These are phyloP conservation scores for Hypoxylon sp. DNA, from an alignment of 2,329 filamentous ascomycete genomes.

Conservation along the genomic window DNA sequence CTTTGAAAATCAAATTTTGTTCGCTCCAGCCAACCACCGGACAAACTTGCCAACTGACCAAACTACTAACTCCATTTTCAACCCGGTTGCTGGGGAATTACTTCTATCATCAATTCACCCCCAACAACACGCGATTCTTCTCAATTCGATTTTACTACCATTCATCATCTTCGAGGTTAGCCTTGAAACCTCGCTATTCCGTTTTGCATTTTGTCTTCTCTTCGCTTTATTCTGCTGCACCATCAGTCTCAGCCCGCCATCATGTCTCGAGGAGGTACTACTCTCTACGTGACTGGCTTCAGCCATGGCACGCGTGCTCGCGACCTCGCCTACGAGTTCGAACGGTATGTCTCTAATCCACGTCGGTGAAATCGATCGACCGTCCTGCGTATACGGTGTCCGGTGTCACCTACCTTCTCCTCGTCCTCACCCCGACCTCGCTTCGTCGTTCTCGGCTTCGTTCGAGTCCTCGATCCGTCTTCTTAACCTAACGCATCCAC, in stretches of 20 bases:
- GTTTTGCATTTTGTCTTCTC: constrained; percentile 11
- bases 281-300: constrained; percentile 98
- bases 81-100: constrained; percentile 21
- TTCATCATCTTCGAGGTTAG: constrained; percentile 31
- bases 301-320: constrained; percentile 98
- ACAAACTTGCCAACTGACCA: constrained; percentile 18
- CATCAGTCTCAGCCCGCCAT: constrained; percentile 39
- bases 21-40: constrained; percentile 29
- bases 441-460: constrained; percentile 48
- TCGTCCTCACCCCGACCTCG: constrained; percentile 46
- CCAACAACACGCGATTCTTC: constrained; percentile 23
- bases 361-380: constrained; percentile 58
- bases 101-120: constrained; percentile 25
- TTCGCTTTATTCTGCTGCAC: constrained; percentile 6
- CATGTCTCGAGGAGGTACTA: constrained; percentile 94
- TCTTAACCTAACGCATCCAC: constrained; percentile 44
- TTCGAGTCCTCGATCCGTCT: constrained; percentile 53
- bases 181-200: not conserved
- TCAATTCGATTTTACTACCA: constrained; percentile 17
- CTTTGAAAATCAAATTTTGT: constrained; percentile 36
- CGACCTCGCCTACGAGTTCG: constrained; percentile 99
- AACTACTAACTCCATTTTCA: constrained; percentile 14
- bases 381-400: constrained; percentile 56
- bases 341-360: constrained; percentile 88
- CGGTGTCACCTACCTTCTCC: constrained; percentile 51